Conservation (phyloP, 345 rosid genomes). For the Noccaea bulbosa region DNA sequence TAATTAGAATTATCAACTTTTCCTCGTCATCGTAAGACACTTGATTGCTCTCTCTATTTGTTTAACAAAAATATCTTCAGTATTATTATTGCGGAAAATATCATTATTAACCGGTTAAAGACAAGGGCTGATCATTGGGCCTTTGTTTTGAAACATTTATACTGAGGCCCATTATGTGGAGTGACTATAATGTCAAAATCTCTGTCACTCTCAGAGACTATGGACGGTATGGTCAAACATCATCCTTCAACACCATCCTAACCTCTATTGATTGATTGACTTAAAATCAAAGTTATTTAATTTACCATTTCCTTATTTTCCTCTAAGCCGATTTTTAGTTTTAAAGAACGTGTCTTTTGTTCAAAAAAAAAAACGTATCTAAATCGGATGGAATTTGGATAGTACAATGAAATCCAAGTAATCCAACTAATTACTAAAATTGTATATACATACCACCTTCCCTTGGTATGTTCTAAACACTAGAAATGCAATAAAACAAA, state of each 20-base stretch:
- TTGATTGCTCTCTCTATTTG: conserved; percentile 16
- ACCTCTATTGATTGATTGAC: conserved; percentile 37
- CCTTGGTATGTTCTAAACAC: not conserved
- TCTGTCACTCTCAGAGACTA: not conserved
- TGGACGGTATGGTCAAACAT: conserved; percentile 19
- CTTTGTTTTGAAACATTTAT: not conserved
- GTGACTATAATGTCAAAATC: conserved; percentile 2
- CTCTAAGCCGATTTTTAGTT: not conserved
- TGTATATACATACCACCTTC: not conserved
- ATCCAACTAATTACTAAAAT: not conserved
- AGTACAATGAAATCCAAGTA: not conserved
- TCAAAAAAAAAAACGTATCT: not conserved
- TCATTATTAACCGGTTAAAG: too few relatives aligned
- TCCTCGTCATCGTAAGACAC: not conserved
- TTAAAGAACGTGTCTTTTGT: not conserved
- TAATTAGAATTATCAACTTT: conserved; percentile 6
- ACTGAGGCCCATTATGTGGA: conserved; percentile 15
- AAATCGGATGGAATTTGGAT: not conserved
- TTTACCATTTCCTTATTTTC: not conserved
- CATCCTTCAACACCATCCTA: conserved; percentile 28
- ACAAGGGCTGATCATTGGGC: conserved; percentile 10
- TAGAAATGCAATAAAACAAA: not conserved
- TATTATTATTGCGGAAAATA: too few relatives aligned
- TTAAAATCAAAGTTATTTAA: conserved; percentile 32
- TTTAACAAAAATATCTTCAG: not conserved